Percentiles rank a stretch among this genome's conserved stretches.
phyloP scores from a whole-genome alignment of 768 basidiomycete genomes.

The Lentinula lateritia region DNA sequence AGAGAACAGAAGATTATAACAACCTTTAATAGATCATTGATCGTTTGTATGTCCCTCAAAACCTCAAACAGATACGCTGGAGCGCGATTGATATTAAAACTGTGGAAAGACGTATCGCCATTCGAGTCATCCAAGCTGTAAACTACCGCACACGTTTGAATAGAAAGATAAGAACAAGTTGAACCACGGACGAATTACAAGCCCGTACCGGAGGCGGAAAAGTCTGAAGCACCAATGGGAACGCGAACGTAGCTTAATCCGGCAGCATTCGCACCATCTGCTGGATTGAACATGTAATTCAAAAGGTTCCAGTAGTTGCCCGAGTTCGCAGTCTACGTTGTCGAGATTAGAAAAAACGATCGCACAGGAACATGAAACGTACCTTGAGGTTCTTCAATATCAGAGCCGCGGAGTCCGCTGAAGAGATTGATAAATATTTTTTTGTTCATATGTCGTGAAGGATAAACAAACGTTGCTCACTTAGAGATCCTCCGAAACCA shows the following conservation, averaged over 20 bases:
- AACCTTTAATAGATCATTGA: slow-evolving; percentile 26
- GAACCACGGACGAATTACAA: background rate
- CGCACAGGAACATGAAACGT: background rate
- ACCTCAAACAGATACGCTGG: slow-evolving; percentile 39
- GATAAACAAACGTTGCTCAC: slow-evolving; percentile 21
- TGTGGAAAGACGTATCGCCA: slow-evolving; percentile 33
- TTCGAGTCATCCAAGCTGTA: slow-evolving; percentile 40
- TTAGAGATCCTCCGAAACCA: slow-evolving; percentile 43
- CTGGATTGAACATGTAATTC: slow-evolving; percentile 22
- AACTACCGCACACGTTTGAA: slow-evolving; percentile 13
- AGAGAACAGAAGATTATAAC: background rate
- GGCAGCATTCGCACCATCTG: slow-evolving; percentile 21
- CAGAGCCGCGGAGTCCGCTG: slow-evolving; percentile 50
- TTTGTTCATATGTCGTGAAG: too few species aligned
- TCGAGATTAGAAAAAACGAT: background rate
- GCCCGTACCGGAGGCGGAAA: slow-evolving; percentile 14
- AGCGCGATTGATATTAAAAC: slow-evolving; percentile 34
- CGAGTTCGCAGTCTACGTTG: slow-evolving; percentile 15
- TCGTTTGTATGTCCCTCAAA: slow-evolving; percentile 38
- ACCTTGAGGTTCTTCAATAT: slow-evolving; percentile 43
- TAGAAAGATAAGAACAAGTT: background rate
- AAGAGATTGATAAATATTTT: background rate
- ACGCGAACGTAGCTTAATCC: slow-evolving; percentile 26
- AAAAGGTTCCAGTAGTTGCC: slow-evolving; percentile 22
- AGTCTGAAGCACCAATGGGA: slow-evolving; percentile 26